Percentiles rank a stretch among this genome's conserved stretches.
Evolutionary conservation across 2,329 filamentous ascomycete species (phyloP).

Genomic region (Hypoxylon sp.): DNA sequence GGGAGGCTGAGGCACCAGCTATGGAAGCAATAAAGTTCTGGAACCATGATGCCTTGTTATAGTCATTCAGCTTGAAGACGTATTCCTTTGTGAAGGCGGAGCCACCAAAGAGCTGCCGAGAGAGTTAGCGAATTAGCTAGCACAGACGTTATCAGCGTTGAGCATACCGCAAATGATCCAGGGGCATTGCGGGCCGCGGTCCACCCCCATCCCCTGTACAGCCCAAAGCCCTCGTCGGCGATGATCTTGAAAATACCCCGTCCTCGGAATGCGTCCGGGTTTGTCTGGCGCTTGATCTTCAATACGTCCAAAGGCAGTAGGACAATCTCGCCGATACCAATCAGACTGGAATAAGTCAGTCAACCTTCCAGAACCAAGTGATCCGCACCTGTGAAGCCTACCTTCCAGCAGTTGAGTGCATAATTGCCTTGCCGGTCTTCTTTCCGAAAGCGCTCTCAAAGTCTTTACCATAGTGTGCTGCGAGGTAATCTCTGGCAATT

Average conservation of each 20-base stretch:
- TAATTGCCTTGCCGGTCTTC: conserved; percentile 97
- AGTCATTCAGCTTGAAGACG: conserved; percentile 88
- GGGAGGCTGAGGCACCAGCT: conserved; percentile 92
- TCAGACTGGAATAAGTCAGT: conserved; percentile 71
- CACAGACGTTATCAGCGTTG: background rate
- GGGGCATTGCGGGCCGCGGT: conserved; percentile 97
- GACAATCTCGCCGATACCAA: conserved; percentile 97
- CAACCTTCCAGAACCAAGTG: background rate
- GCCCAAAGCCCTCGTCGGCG: conserved; percentile 91
- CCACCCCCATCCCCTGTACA: conserved; percentile 98
- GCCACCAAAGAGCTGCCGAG: conserved; percentile 88
- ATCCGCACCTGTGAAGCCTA: conserved; percentile 56
- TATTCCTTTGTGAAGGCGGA: conserved; percentile 99
- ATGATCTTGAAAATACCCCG: conserved; percentile 92
- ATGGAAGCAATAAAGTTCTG: conserved; percentile 99
- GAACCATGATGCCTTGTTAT: conserved; percentile 93
- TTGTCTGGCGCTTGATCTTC: conserved; percentile 99
- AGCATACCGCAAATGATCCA: conserved; percentile 91
- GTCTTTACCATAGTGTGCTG: conserved; percentile 80
- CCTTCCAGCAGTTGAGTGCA: conserved; percentile 97
- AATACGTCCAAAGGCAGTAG: conserved; percentile 95
- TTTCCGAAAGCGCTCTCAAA: conserved; percentile 95
- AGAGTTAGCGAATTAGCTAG: conserved; percentile 39
- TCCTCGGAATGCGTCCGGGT: conserved; percentile 97
- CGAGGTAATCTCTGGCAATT: conserved; percentile 91